Conservation (phyloP, 1,284 basidiomycete species). For the Takashimella tepidaria region DNA sequence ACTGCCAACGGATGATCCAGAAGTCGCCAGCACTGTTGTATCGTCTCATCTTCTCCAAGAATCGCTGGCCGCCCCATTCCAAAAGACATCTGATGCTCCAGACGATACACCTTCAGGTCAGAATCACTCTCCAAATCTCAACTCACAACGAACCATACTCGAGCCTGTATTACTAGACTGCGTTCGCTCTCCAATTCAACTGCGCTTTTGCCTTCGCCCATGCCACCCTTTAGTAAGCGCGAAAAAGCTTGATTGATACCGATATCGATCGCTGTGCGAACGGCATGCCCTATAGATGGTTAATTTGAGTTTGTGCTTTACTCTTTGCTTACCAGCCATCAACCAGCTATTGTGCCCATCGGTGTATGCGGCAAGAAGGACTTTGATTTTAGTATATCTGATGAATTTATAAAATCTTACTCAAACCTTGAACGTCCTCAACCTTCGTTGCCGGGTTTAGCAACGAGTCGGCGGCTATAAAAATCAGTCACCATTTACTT, state of each 20-base stretch:
- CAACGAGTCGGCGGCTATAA: constrained; percentile 64
- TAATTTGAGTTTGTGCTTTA: neutral
- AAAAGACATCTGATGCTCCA: constrained; percentile 90
- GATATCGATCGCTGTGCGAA: constrained; percentile 84
- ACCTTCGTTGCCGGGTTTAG: constrained; percentile 72
- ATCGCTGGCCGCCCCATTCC: constrained; percentile 86
- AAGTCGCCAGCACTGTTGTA: constrained; percentile 70
- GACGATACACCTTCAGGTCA: constrained; percentile 60
- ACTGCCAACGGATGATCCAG: constrained; percentile 81
- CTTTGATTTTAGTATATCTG: constrained; percentile 46
- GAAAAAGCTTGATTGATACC: constrained; percentile 86
- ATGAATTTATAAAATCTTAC: constrained; percentile 50
- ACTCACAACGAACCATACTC: constrained; percentile 71
- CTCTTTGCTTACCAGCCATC: constrained; percentile 55
- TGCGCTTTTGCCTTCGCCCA: constrained; percentile 56
- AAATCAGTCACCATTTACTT: neutral
- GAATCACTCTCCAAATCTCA: neutral
- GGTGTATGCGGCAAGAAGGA: constrained; percentile 81
- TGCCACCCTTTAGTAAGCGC: constrained; percentile 64
- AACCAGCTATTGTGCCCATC: constrained; percentile 72
- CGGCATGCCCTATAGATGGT: constrained; percentile 65
- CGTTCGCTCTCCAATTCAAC: constrained; percentile 60
- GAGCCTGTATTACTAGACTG: constrained; percentile 68
- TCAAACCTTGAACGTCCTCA: constrained; percentile 87
- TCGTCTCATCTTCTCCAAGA: constrained; percentile 81